These are phyloP conservation scores for Botrytis porri DNA, from an alignment of 2,329 filamentous ascomycete species.

Conservation along the genomic window DNA sequence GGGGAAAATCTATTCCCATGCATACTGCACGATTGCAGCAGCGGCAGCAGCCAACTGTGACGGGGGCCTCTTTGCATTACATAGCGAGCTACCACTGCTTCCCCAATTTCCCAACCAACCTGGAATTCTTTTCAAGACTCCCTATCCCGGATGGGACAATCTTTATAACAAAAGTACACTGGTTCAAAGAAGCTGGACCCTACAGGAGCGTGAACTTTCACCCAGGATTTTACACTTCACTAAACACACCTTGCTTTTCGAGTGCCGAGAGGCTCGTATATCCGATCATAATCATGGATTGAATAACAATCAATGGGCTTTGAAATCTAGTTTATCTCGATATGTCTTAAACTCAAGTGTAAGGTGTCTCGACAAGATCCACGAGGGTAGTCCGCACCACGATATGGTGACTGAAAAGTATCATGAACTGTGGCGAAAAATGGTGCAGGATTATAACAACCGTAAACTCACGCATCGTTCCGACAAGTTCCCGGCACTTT, in stretches of 20 bases:
- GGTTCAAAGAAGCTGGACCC: constrained; percentile 27
- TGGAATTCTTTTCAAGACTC: background rate
- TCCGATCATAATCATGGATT: constrained; percentile 3
- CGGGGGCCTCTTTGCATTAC: constrained; percentile 12
- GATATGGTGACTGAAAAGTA: background rate
- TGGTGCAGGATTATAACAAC: constrained; percentile 20
- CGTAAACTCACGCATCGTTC: constrained; percentile 18
- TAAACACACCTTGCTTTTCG: constrained; percentile 17
- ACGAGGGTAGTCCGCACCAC: background rate
- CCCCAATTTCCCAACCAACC: background rate
- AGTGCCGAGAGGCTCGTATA: constrained; percentile 14
- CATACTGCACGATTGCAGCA: constrained; percentile 23
- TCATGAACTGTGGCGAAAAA: constrained; percentile 17
- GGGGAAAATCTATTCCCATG: constrained; percentile 24
- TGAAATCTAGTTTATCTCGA: constrained; percentile 8
- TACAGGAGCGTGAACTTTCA: constrained; percentile 24
- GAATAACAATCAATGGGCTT: background rate
- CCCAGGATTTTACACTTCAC: constrained; percentile 27
- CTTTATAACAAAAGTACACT: constrained; percentile 10
- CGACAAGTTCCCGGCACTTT: constrained; percentile 20
- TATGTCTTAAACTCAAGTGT: constrained; percentile 2
- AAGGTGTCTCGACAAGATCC: constrained; percentile 16
- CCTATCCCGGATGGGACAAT: constrained; percentile 12
- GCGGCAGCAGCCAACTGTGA: constrained; percentile 14
- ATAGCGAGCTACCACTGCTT: constrained; percentile 8